Evolutionary conservation across 2,329 filamentous ascomycete genomes (phyloP).

Genomic region (Fusarium transvaalense): DNA sequence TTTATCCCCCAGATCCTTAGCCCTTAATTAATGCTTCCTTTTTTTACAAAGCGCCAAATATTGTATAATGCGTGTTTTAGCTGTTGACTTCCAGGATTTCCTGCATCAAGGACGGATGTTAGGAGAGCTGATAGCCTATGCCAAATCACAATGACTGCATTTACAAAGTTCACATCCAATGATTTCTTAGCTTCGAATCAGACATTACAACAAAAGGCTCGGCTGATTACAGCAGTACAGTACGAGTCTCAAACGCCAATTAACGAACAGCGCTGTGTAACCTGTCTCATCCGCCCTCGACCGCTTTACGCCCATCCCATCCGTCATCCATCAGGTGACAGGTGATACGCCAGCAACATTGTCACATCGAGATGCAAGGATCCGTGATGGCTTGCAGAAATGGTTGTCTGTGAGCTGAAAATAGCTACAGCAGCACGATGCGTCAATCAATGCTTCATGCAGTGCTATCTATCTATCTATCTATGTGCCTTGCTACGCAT

Average conservation of each 20-base stretch:
- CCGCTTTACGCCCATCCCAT: slow-evolving; percentile 12
- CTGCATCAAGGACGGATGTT: slow-evolving; percentile 26
- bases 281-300: slow-evolving; percentile 13
- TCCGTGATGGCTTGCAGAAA: slow-evolving; percentile 36
- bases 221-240: slow-evolving; percentile 25
- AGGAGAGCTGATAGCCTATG: slow-evolving; percentile 1
- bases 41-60: background rate
- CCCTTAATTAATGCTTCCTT: background rate
- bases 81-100: slow-evolving; percentile 21
- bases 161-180: slow-evolving; percentile 7
- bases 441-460: slow-evolving; percentile 10
- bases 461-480: too few species aligned
- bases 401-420: slow-evolving; percentile 29
- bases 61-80: background rate
- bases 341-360: slow-evolving; percentile 26
- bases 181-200: background rate
- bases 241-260: slow-evolving; percentile 25
- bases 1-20: slow-evolving; percentile 5
- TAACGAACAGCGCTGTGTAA: slow-evolving; percentile 17
- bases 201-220: slow-evolving; percentile 3
- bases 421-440: slow-evolving; percentile 16
- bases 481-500: background rate
- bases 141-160: slow-evolving; percentile 12
- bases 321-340: slow-evolving; percentile 30
- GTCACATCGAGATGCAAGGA: slow-evolving; percentile 18